Evolutionary conservation across 345 rosid genomes (phyloP).

Genomic region (Rubroshorea leprosula): DNA sequence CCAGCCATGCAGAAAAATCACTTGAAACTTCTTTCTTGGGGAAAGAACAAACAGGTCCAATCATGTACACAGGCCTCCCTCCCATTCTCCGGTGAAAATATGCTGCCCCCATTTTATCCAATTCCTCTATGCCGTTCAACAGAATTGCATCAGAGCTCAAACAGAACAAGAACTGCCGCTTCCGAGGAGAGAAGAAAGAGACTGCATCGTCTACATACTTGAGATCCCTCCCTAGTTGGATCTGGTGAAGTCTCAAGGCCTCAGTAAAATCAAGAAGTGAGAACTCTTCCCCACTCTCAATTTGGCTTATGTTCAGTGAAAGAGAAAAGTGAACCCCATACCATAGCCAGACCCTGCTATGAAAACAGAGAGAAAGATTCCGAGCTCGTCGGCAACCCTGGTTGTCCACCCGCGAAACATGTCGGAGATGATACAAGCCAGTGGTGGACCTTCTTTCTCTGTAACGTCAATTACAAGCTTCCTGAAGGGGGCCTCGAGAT

Average conservation of each 20-base stretch:
- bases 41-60: slow-evolving; percentile 13
- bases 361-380: slow-evolving; percentile 13
- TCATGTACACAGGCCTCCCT: slow-evolving; percentile 16
- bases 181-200: too few relatives aligned
- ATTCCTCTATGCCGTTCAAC: slow-evolving; percentile 10
- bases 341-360: slow-evolving; percentile 9
- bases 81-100: slow-evolving; percentile 18
- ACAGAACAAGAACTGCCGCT: slow-evolving; percentile 7
- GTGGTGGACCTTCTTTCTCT: too few relatives aligned
- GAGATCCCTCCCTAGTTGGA: slow-evolving; percentile 6
- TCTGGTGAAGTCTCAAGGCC: slow-evolving; percentile 2
- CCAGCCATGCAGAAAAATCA: slow-evolving; percentile 7
- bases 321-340: slow-evolving; percentile 13
- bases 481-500: slow-evolving; percentile 12
- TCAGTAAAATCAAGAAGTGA: slow-evolving; percentile 16
- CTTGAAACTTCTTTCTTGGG: background rate
- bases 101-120: slow-evolving; percentile 3
- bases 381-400: slow-evolving; percentile 16
- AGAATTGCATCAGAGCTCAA: slow-evolving; percentile 13
- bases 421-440: slow-evolving; percentile 10
- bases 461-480: slow-evolving; percentile 7
- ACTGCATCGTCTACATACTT: too few relatives aligned
- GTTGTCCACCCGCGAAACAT: slow-evolving; percentile 20
- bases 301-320: background rate
- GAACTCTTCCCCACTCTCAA: background rate